Evolutionary conservation across 2,329 filamentous ascomycete species (phyloP).

Genomic region (Didymosphaeria variabile): DNA sequence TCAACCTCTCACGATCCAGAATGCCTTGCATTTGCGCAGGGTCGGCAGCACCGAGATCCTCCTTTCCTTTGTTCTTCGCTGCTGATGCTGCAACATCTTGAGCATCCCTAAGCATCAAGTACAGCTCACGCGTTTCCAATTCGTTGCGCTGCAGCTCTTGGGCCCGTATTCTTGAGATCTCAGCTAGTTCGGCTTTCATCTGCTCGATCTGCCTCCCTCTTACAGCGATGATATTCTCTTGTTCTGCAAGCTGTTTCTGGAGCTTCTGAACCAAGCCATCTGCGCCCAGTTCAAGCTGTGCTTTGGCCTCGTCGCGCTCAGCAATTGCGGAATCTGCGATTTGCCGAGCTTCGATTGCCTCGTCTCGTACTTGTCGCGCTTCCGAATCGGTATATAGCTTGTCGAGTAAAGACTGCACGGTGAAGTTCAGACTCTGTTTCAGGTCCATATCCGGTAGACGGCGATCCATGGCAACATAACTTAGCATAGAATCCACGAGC

Average conservation of each 20-base stretch:
- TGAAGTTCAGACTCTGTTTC: constrained; percentile 97
- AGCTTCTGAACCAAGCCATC: constrained; percentile 93
- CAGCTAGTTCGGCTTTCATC: constrained; percentile 88
- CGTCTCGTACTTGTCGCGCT: constrained; percentile 89
- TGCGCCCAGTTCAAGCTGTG: constrained; percentile 87
- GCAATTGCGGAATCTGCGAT: constrained; percentile 96
- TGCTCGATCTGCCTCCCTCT: constrained; percentile 86
- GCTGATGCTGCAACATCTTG: constrained; percentile 94
- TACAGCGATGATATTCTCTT: constrained; percentile 87
- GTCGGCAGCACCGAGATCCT: constrained; percentile 68
- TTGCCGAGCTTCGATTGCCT: constrained; percentile 87
- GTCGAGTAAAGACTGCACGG: constrained; percentile 92
- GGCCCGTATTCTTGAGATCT: constrained; percentile 82
- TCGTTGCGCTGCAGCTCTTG: constrained; percentile 95
- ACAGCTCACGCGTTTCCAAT: constrained; percentile 93
- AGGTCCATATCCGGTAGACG: constrained; percentile 95
- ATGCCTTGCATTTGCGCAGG: constrained; percentile 88
- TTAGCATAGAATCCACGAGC: constrained; percentile 97
- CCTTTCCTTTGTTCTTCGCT: constrained; percentile 67
- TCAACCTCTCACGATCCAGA: constrained; percentile 87
- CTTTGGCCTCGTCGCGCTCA: constrained; percentile 93
- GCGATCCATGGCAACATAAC: constrained; percentile 98
- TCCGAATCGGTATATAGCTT: constrained; percentile 97
- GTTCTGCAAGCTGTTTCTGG: constrained; percentile 93
- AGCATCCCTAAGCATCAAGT: constrained; percentile 97